Evolutionary conservation across 2,329 filamentous ascomycete genomes (phyloP).

Genomic region (Pseudogymnoascus sp.): DNA sequence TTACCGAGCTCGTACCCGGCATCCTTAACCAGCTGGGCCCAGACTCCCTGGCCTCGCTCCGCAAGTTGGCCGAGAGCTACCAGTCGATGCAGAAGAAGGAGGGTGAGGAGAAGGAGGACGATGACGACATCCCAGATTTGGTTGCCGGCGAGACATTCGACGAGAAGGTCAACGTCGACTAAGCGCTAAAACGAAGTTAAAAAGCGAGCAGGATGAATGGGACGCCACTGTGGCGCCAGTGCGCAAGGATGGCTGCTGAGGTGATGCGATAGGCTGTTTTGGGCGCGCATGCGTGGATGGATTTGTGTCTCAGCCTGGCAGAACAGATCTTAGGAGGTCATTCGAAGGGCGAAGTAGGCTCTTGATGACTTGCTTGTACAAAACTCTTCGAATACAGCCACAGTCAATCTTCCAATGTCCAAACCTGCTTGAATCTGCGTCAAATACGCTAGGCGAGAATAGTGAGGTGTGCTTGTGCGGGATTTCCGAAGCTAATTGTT

Average conservation of each 20-base stretch:
- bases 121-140: slow-evolving; percentile 93
- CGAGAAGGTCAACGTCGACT: slow-evolving; percentile 68
- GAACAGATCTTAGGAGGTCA: slow-evolving; percentile 7
- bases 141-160: slow-evolving; percentile 98
- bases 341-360: slow-evolving; percentile 8
- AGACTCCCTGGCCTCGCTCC: slow-evolving; percentile 92
- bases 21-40: slow-evolving; percentile 99
- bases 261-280: slow-evolving; percentile 10
- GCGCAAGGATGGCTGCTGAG: background rate
- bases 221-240: background rate
- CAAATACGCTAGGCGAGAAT: background rate
- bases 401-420: slow-evolving; percentile 9
- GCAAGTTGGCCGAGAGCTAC: slow-evolving; percentile 98
- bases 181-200: slow-evolving; percentile 17
- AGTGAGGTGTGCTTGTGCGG: background rate
- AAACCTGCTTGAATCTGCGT: background rate
- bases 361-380: slow-evolving; percentile 9
- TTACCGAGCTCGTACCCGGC: slow-evolving; percentile 96
- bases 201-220: slow-evolving; percentile 2
- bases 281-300: slow-evolving; percentile 7
- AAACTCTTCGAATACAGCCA: slow-evolving; percentile 12
- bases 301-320: slow-evolving; percentile 10
- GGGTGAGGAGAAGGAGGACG: slow-evolving; percentile 66
- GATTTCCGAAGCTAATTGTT: background rate
- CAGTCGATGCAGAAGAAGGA: slow-evolving; percentile 97